Evolutionary conservation across 2,329 filamentous ascomycete species (phyloP), one percentile per base, ranked within the genome.

Genomic region (Fusarium gaditjirri): DNA sequence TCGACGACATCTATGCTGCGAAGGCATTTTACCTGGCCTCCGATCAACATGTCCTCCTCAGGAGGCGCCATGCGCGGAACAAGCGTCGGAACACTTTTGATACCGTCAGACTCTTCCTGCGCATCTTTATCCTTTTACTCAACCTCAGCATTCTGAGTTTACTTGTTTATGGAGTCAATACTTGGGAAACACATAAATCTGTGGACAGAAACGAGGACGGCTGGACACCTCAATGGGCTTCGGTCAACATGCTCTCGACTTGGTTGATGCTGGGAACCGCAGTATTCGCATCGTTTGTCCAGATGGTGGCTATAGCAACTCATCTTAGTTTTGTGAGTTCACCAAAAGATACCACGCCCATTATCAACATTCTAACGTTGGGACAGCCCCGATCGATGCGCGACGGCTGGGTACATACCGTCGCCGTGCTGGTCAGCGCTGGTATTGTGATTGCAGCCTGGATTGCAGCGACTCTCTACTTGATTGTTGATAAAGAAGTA

Each of bases 181-280:
- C 14, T 13, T 66, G 63, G 63, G 42, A 49, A 3, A 39, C 25
- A 13, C 38, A 59, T 21, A 46, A 36, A 10, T 59, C 63, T 9
- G 29, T 41, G 10, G 44, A 66, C 11, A 59, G 21, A 19, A 50
- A 66, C 8, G 44, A 66, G 21, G 44, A 66, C 6, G 52, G 44
- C 6, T 27, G 61, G 63, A 44, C 33, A 43, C 41, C 61, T 10
- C 21, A 41, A 54, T 36, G 57, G 61, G 55, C 57, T 10, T n/a
- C 44, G 1, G 23, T 66, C 4, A 39, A 66, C 1, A 66, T 66
- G 63, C 9, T 66, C 2, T 66, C 63, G 3, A 66, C 50, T 3
- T 66, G 63, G 63, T 39, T 66, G 3, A 66, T 66, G 52, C 61
- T 66, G 8, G 61, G 38, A 9, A 44, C 43, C 13, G 44, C 52